phyloP scores from a whole-genome alignment of 1,139 yeast species.

The Hemisphaericaspora xylofermentans region DNA sequence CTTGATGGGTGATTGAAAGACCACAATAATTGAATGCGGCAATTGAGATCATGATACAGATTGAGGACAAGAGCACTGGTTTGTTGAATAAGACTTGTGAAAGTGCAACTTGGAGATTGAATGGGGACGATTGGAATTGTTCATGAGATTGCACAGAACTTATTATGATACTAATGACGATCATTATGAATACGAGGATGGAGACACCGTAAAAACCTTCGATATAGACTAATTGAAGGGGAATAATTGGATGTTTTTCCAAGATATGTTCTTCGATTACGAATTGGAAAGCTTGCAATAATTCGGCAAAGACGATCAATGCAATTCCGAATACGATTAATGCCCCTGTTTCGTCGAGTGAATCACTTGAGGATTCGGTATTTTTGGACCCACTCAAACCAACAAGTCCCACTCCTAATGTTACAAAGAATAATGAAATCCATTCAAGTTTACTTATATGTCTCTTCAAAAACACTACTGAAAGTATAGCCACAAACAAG shows the following conservation, averaged over 20 bases:
- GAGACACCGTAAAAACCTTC: conserved; percentile 71
- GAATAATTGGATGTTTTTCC: conserved; percentile 52
- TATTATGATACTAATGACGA: conserved; percentile 42
- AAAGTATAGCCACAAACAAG: conserved; percentile 71
- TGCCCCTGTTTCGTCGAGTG: conserved; percentile 18
- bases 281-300: conserved; percentile 72
- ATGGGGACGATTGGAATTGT: conserved; percentile 46
- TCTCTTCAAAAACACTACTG: conserved; percentile 61
- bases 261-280: conserved; percentile 76
- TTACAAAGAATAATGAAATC: conserved; percentile 60
- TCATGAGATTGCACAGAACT: conserved; percentile 33
- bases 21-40: conserved; percentile 76
- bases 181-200: conserved; percentile 44
- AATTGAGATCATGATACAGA: conserved; percentile 70
- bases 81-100: conserved; percentile 45
- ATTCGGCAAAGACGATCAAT: conserved; percentile 60
- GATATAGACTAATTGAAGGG: conserved; percentile 67
- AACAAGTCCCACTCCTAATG: conserved; percentile 68
- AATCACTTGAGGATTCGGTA: conserved; percentile 14
- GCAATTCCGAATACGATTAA: conserved; percentile 53
- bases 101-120: conserved; percentile 56
- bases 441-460: conserved; percentile 64
- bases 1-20: conserved; percentile 59
- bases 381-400: conserved; percentile 62
- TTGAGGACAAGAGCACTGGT: conserved; percentile 50